phyloP scores from a whole-genome alignment of 345 rosid species.

The Ricinus communis region DNA sequence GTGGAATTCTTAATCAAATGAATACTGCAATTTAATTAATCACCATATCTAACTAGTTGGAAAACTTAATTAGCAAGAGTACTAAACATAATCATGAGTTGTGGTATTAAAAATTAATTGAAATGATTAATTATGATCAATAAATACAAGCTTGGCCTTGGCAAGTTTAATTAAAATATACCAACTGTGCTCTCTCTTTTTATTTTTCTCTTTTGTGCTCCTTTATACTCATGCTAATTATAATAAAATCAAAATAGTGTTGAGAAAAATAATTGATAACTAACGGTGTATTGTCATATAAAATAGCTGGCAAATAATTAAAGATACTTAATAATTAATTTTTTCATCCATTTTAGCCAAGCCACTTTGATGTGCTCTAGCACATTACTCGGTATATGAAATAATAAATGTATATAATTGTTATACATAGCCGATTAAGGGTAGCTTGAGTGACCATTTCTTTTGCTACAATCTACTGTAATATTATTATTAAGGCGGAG shows the following conservation, averaged over 20 bases:
- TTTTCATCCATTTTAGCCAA: too few relatives aligned
- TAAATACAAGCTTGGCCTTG: background rate
- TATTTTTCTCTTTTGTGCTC: too few relatives aligned
- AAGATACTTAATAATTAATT: too few relatives aligned
- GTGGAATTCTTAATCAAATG: background rate
- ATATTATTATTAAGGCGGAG: too few relatives aligned
- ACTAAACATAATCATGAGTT: constrained; percentile 4
- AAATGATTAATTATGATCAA: constrained; percentile 5
- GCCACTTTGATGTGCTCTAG: too few relatives aligned
- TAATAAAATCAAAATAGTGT: too few relatives aligned
- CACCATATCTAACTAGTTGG: background rate
- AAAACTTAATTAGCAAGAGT: background rate
- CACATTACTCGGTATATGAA: too few relatives aligned
- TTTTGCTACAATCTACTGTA: too few relatives aligned
- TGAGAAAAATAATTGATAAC: background rate
- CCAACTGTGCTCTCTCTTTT: background rate
- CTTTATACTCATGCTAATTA: background rate
- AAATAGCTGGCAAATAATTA: too few relatives aligned
- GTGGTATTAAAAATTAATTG: background rate
- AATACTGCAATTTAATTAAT: background rate
- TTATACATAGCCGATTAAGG: too few relatives aligned
- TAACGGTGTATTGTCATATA: background rate
- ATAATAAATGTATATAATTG: too few relatives aligned
- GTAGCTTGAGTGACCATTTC: too few relatives aligned
- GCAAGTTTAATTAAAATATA: background rate